phyloP scores from a whole-genome alignment of 345 rosid species.

The Ceriops zippeliana region DNA sequence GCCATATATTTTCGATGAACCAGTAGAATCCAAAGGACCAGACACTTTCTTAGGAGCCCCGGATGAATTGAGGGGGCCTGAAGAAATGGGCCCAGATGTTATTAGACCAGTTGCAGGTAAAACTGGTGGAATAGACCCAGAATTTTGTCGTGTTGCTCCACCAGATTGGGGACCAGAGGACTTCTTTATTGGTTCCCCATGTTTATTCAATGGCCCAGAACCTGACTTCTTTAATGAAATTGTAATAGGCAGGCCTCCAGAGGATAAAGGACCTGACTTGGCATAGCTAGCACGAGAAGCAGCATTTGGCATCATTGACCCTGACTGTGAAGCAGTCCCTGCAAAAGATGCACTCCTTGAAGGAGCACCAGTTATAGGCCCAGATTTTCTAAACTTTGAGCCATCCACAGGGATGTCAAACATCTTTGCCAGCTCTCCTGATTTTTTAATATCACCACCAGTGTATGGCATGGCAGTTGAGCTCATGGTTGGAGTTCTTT shows the following conservation, averaged over 20 bases:
- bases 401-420: slow-evolving; percentile 19
- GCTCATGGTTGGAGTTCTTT: slow-evolving; percentile 25
- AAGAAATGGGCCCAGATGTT: slow-evolving; percentile 21
- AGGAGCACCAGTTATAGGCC: slow-evolving; percentile 20
- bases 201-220: slow-evolving; percentile 24
- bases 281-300: slow-evolving; percentile 20
- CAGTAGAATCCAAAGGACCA: slow-evolving; percentile 16
- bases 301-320: slow-evolving; percentile 11
- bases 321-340: slow-evolving; percentile 13
- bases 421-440: slow-evolving; percentile 27
- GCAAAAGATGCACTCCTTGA: slow-evolving; percentile 23
- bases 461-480: slow-evolving; percentile 25
- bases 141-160: slow-evolving; percentile 19
- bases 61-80: slow-evolving; percentile 13
- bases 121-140: slow-evolving; percentile 19
- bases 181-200: slow-evolving; percentile 22
- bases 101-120: slow-evolving; percentile 23
- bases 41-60: slow-evolving; percentile 19
- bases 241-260: slow-evolving; percentile 19
- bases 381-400: slow-evolving; percentile 26
- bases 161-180: slow-evolving; percentile 24
- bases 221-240: slow-evolving; percentile 18
- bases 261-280: slow-evolving; percentile 23
- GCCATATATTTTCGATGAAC: slow-evolving; percentile 15
- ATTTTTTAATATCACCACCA: slow-evolving; percentile 26